Conservation (phyloP, 768 basidiomycete genomes). For the Cytidiella melzeri region DNA sequence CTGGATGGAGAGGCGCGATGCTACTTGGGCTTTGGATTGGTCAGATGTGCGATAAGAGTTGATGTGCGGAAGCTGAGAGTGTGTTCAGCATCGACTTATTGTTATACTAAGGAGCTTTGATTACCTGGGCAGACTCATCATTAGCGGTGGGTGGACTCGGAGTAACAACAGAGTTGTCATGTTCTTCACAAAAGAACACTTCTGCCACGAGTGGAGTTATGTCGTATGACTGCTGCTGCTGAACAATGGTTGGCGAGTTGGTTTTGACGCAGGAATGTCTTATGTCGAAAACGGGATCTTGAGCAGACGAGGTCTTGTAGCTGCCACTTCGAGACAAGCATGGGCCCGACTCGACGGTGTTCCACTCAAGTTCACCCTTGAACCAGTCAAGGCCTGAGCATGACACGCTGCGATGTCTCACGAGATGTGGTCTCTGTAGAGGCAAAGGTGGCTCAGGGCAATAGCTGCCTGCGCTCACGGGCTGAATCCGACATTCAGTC, state of each 20-base stretch:
- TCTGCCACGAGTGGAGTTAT: conserved; percentile 2
- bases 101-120: not conserved
- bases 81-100: too few relatives aligned
- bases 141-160: not conserved
- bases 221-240: not conserved
- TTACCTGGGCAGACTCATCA: not conserved
- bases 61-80: too few relatives aligned
- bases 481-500: not conserved
- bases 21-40: too few relatives aligned
- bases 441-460: not conserved
- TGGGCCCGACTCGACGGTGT: conserved; percentile 1
- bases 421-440: not conserved
- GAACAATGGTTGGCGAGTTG: conserved; percentile 3
- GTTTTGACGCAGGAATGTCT: conserved; percentile 5
- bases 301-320: not conserved
- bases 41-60: too few relatives aligned
- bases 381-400: conserved; percentile 6
- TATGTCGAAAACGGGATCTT: conserved; percentile 1
- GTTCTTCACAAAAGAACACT: not conserved
- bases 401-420: conserved; percentile 2
- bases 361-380: conserved; percentile 3
- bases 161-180: not conserved
- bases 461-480: not conserved
- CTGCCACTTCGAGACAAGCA: not conserved
- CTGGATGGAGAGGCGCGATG: too few relatives aligned